These are phyloP conservation scores for Boletus eberwhitei DNA, from an alignment of 768 basidiomycete genomes.

Conservation along the genomic window DNA sequence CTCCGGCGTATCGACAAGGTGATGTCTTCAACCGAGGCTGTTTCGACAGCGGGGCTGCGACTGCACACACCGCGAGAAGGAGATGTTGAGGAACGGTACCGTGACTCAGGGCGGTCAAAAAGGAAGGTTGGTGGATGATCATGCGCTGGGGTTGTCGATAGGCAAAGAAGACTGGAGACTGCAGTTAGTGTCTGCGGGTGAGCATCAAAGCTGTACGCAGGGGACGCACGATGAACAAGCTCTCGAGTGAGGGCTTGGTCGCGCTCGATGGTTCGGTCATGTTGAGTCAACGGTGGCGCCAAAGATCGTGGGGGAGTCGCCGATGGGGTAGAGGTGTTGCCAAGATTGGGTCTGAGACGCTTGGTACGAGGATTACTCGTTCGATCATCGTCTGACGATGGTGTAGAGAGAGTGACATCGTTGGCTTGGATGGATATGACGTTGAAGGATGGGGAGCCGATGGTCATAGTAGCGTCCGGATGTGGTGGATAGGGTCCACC, in stretches of 20 bases:
- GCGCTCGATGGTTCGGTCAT: conserved; percentile 45
- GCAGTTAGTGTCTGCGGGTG: background rate
- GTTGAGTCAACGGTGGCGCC: conserved; percentile 34
- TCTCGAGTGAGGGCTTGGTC: conserved; percentile 67
- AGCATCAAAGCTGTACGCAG: background rate
- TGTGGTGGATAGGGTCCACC: conserved; percentile 15
- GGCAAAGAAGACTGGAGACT: conserved; percentile 67
- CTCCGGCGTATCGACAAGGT: conserved; percentile 54
- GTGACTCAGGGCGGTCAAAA: conserved; percentile 61
- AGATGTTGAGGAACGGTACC: conserved; percentile 69
- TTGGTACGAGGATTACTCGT: conserved; percentile 44
- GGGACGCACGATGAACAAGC: conserved; percentile 63
- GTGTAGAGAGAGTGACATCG: conserved; percentile 9
- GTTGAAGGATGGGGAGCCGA: conserved; percentile 16
- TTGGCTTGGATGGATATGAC: conserved; percentile 7
- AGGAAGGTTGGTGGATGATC: conserved; percentile 77
- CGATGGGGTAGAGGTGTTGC: conserved; percentile 35
- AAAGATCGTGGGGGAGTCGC: conserved; percentile 31
- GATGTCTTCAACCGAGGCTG: conserved; percentile 58
- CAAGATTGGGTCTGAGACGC: conserved; percentile 44
- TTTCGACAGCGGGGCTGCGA: conserved; percentile 74
- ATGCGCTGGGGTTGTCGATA: conserved; percentile 76
- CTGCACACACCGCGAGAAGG: conserved; percentile 70
- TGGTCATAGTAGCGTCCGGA: conserved; percentile 8
- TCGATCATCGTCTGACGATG: conserved; percentile 41